Evolutionary conservation across 768 basidiomycete species (phyloP).

Genomic region (Amanita subjunquillea): DNA sequence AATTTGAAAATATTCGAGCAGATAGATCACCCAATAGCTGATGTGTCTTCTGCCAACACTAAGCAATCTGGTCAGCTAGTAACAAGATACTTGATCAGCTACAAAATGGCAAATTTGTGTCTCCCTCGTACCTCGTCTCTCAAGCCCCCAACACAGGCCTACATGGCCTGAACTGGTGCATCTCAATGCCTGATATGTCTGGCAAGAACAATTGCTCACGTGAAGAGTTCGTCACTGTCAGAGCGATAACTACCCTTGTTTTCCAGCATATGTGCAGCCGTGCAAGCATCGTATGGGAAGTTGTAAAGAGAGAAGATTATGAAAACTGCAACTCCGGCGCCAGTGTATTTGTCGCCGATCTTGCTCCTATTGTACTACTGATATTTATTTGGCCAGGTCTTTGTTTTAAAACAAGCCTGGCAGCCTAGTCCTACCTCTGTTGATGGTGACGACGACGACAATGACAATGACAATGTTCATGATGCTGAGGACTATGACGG

Average conservation of each 20-base stretch:
- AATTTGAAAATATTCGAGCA: too few relatives aligned
- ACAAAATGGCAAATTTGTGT: too few relatives aligned
- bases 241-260: not conserved
- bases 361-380: too few relatives aligned
- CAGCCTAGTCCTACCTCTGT: not conserved
- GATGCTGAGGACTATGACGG: not conserved
- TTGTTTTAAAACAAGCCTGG: not conserved
- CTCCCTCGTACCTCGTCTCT: not conserved
- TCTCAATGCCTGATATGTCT: not conserved
- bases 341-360: not conserved
- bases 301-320: not conserved
- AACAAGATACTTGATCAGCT: too few relatives aligned
- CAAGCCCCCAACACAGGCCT: not conserved
- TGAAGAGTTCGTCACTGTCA: not conserved
- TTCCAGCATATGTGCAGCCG: not conserved
- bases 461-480: not conserved
- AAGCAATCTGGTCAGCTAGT: too few relatives aligned
- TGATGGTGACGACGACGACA: not conserved
- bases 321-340: not conserved
- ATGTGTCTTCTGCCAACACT: too few relatives aligned
- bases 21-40: too few relatives aligned
- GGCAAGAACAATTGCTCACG: not conserved
- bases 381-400: too few relatives aligned
- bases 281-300: not conserved
- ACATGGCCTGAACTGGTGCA: not conserved